Evolutionary conservation across 192 early-diverging fungal species (phyloP), one percentile per base, ranked within the genome.

Genomic region (Mortierella hygrophila): DNA sequence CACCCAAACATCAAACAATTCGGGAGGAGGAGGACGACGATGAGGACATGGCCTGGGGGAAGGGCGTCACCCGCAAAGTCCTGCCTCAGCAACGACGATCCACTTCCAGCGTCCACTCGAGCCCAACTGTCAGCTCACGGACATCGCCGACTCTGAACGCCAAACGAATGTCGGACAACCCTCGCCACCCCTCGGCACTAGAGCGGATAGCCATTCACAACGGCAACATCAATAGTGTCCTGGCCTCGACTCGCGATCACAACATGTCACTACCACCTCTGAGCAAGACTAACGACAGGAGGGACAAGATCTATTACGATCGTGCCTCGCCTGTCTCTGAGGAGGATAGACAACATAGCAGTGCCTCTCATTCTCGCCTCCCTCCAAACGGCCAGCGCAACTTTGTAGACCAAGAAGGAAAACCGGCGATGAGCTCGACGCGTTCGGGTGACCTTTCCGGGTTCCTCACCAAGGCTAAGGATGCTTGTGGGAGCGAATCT

Each of bases 171-270:
- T 75, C 35, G 2, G 46, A 37, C 20, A 29, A 49, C 72, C 47
- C 54, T 37, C 74, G 40, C 23, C 83, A 85, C 40, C 78, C 78
- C 2, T 80, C 74, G 8, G 78, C 83, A 5, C 54, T 85, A 7
- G 83, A 85, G 46, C 37, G 83, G 70, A 85, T 85, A 68, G 83
- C 83, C 6, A 85, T 85, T 20, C 83, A 85, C 54, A 85, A 85
- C 55, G 70, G 71, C 68, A 85, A 85, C 44, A 85, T 85, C 60
- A 85, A 85, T 60, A 68, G 26, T 20, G 83, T 79, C 11, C 20
- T 85, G 23, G 83, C 82, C 13, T 69, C 83, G 47, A 85, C 74
- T 32, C 68, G 70, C 69, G 72, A 80, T 44, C 83, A 85, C 63
- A 80, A 78, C 49, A 57, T 78, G 44, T 68, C 83, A 3, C 16